These are phyloP conservation scores for Clonostachys byssicola DNA, from an alignment of 2,329 filamentous ascomycete species.

Conservation along the genomic window DNA sequence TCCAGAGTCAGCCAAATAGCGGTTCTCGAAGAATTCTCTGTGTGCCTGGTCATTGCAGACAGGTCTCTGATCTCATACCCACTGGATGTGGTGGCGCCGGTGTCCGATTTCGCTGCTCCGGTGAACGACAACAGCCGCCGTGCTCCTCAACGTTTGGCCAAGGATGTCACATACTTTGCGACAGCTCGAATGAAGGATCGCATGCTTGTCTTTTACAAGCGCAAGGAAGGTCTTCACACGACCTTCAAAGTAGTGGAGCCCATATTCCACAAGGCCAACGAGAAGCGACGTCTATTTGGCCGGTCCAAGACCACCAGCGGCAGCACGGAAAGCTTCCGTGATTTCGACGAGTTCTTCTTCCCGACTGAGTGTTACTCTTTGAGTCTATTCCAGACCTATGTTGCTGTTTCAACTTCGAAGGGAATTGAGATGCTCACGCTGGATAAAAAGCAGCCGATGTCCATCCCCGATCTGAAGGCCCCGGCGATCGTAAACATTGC, in stretches of 20 bases:
- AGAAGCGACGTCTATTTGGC: conserved; percentile 70
- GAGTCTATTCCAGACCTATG: conserved; percentile 92
- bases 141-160: conserved; percentile 87
- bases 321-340: conserved; percentile 90
- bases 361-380: conserved; percentile 92
- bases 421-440: conserved; percentile 95
- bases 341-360: conserved; percentile 98
- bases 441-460: conserved; percentile 95
- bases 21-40: conserved; percentile 90
- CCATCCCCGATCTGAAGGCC: conserved; percentile 80
- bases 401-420: conserved; percentile 85
- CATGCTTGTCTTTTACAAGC: conserved; percentile 94
- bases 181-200: conserved; percentile 97
- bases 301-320: conserved; percentile 57
- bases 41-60: conserved; percentile 88
- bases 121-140: conserved; percentile 70
- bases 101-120: conserved; percentile 57
- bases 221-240: conserved; percentile 85
- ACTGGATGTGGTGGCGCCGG: conserved; percentile 73
- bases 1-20: conserved; percentile 84
- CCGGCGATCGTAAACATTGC: conserved; percentile 82
- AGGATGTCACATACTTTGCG: conserved; percentile 95
- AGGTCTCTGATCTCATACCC: conserved; percentile 91
- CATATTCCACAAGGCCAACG: conserved; percentile 86
- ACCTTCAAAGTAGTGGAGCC: conserved; percentile 97